phyloP scores from a whole-genome alignment of 2,329 filamentous ascomycete species.

The Fusarium proliferatum region DNA sequence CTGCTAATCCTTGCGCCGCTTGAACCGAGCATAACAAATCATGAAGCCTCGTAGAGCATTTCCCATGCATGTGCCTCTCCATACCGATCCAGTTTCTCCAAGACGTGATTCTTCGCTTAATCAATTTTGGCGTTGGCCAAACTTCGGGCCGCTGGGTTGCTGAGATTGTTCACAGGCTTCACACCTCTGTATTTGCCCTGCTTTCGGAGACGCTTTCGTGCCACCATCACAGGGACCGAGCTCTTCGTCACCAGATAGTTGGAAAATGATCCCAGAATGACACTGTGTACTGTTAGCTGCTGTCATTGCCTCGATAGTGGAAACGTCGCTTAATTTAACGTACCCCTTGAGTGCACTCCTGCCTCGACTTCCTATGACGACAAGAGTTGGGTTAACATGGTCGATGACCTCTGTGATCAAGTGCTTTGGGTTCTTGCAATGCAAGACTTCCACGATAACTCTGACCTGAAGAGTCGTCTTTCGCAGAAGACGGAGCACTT shows the following conservation, averaged over 20 bases:
- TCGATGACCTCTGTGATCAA: constrained; percentile 98
- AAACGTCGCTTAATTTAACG: constrained; percentile 49
- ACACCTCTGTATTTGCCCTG: constrained; percentile 83
- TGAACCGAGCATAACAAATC: constrained; percentile 17
- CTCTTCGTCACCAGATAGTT: constrained; percentile 98
- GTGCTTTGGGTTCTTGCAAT: constrained; percentile 97
- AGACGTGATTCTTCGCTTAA: constrained; percentile 50
- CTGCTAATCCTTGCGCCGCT: constrained; percentile 12
- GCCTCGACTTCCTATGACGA: constrained; percentile 91
- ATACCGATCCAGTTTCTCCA: not conserved
- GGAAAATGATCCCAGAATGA: constrained; percentile 94
- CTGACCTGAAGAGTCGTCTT: constrained; percentile 94
- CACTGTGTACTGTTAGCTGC: constrained; percentile 65
- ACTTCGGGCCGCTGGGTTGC: constrained; percentile 72
- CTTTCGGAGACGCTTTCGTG: constrained; percentile 87
- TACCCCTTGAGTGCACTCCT: constrained; percentile 93
- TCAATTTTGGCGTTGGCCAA: constrained; percentile 82
- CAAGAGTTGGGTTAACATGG: constrained; percentile 87
- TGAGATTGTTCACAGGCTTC: constrained; percentile 84
- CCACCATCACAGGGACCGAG: constrained; percentile 97
- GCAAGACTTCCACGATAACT: constrained; percentile 94
- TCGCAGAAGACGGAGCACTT: constrained; percentile 84
- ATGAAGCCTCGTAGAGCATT: constrained; percentile 24
- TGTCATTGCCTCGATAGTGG: not conserved
- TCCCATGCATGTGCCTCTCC: not conserved